Evolutionary conservation across 2,329 filamentous ascomycete genomes (phyloP).

Genomic region (Colletotrichum truncatum): DNA sequence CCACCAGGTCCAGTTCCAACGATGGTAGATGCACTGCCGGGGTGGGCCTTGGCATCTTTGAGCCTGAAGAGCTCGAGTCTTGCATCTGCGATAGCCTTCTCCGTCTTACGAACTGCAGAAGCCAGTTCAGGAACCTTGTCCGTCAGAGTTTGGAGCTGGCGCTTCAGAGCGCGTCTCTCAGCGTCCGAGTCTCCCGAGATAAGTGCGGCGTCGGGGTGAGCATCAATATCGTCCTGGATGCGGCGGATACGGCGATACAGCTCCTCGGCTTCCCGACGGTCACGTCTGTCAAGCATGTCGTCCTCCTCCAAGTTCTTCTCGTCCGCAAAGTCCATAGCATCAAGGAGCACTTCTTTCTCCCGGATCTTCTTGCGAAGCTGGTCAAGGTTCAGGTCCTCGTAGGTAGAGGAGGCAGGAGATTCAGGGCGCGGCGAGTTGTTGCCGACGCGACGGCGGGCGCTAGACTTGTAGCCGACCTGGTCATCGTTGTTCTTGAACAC

Average conservation of each 20-base stretch:
- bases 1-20: conserved; percentile 94
- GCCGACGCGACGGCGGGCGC: conserved; percentile 86
- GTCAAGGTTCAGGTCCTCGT: conserved; percentile 85
- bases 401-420: conserved; percentile 75
- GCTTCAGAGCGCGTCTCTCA: conserved; percentile 84
- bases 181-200: conserved; percentile 83
- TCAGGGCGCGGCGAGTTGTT: conserved; percentile 82
- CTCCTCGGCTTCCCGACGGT: conserved; percentile 92
- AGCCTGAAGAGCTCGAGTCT: conserved; percentile 92
- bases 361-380: conserved; percentile 92
- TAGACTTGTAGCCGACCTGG: conserved; percentile 90
- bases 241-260: conserved; percentile 91
- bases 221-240: conserved; percentile 93
- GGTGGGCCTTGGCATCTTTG: conserved; percentile 91
- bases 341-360: conserved; percentile 92
- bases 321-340: conserved; percentile 96
- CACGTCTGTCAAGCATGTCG: conserved; percentile 87
- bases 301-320: conserved; percentile 92
- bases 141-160: conserved; percentile 87
- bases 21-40: conserved; percentile 80
- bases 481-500: conserved; percentile 98
- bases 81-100: conserved; percentile 92
- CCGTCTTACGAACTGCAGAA: conserved; percentile 88
- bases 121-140: conserved; percentile 93
- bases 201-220: conserved; percentile 80